phyloP scores from a whole-genome alignment of 2,329 filamentous ascomycete genomes.

The Metarhizium guizhouense region DNA sequence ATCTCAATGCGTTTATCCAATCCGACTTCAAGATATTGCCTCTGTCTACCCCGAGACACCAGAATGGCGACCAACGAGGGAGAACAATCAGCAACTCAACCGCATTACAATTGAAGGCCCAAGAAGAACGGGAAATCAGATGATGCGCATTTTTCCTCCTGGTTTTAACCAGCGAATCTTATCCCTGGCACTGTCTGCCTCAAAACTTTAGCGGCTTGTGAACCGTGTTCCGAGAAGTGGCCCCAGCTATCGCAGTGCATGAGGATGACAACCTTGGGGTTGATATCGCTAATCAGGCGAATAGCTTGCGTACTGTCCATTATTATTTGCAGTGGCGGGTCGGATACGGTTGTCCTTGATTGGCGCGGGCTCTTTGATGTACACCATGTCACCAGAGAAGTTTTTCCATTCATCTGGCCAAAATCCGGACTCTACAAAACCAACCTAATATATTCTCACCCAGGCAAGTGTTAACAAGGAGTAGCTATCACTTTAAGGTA shows the following conservation, averaged over 20 bases:
- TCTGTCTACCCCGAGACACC: neutral
- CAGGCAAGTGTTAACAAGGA: slow-evolving; percentile 33
- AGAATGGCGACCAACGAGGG: neutral
- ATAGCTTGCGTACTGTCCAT: slow-evolving; percentile 34
- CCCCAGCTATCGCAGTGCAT: slow-evolving; percentile 39
- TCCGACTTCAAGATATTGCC: neutral
- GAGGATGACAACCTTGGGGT: slow-evolving; percentile 31
- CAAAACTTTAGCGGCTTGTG: slow-evolving; percentile 22
- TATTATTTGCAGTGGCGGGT: slow-evolving; percentile 27
- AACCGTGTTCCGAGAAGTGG: slow-evolving; percentile 30
- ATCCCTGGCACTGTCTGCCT: slow-evolving; percentile 23
- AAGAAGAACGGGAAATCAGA: neutral
- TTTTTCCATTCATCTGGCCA: slow-evolving; percentile 24
- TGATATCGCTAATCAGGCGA: slow-evolving; percentile 27
- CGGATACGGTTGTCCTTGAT: slow-evolving; percentile 19
- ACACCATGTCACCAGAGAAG: slow-evolving; percentile 40
- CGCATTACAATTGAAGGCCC: neutral
- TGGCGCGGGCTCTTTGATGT: slow-evolving; percentile 28
- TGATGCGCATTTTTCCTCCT: slow-evolving; percentile 10
- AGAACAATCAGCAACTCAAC: neutral
- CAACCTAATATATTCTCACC: slow-evolving; percentile 36
- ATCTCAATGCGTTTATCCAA: neutral
- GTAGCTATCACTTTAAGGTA: slow-evolving; percentile 31
- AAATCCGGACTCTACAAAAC: slow-evolving; percentile 28
- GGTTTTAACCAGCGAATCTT: slow-evolving; percentile 25